These are phyloP conservation scores for Chlorencoelia australis DNA, from an alignment of 2,329 filamentous ascomycete species.

Conservation along the genomic window DNA sequence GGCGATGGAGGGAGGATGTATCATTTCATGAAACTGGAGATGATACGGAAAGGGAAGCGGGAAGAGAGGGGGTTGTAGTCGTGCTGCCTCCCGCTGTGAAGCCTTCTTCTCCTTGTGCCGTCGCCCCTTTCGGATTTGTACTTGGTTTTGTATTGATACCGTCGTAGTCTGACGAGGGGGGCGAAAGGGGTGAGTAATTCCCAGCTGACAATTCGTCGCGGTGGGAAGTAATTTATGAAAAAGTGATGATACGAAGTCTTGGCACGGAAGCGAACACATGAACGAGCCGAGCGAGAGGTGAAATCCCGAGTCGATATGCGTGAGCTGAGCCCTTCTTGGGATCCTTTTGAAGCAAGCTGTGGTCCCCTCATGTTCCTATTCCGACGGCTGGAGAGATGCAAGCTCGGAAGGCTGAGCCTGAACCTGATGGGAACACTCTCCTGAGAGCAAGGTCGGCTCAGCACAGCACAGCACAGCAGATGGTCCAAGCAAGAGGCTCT, in stretches of 20 bases:
- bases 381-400: background rate
- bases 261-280: too few species aligned
- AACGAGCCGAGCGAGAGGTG: too few species aligned
- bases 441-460: constrained; percentile 4
- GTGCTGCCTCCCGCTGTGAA: too few species aligned
- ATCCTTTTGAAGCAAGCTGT: background rate
- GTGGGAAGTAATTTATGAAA: constrained; percentile 5
- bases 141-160: background rate
- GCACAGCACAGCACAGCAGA: constrained; percentile 15
- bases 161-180: background rate
- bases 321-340: background rate
- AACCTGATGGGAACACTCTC: background rate
- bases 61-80: background rate
- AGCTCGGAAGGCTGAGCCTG: background rate
- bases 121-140: background rate
- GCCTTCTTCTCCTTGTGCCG: background rate
- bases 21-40: constrained; percentile 2
- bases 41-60: constrained; percentile 2
- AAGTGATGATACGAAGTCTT: too few species aligned
- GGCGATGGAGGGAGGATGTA: background rate
- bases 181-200: constrained; percentile 1
- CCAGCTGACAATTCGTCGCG: background rate
- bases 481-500: constrained; percentile 14
- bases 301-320: constrained; percentile 9
- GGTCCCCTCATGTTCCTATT: background rate